Base-by-base conservation (phyloP, 768 basidiomycete species). In the Phaeotremella fagi region DNA sequence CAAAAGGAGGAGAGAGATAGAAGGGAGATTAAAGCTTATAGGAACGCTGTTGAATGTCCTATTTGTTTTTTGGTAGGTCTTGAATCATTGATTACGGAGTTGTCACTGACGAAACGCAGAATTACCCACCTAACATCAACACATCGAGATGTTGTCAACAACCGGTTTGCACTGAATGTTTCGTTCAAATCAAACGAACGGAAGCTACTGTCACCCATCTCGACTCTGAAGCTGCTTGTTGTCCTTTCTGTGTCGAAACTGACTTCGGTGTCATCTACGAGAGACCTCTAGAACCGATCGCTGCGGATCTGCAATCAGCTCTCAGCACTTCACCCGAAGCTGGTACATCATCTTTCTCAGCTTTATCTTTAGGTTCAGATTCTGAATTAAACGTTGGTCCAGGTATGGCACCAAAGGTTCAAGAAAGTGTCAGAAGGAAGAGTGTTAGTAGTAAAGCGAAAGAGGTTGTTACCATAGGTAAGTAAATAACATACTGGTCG, bases 131-230 rank as follows among this genome's bases (percentile, higher is more conserved):
- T 42, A 94, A 97, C 75, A 95, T 97, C 76, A 97, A 98, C 71
- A 86, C 85, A 65, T 97, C 95, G 33, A 82, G 95, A 70, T 99
- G 95, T 73, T 99, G 95, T 73, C 92, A 94, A 79, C 95, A 99
- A 64, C 86, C 88, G 20, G 94, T 99, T 57, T 99, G 95, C 73
- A 97, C 95, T 31, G 95, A 99, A 76, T 99, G 95, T 72, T 98
- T 99, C 69, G 90, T 97, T 20, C 94, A 97, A 77, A 98, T 99
- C 77, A 98, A 97, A 78, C 86, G 95, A 50, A 83, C 82, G 29
- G 95, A 99, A 59, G 90, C 95, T 4, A 94, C 90, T 0, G 80
- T 90, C 5, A 97, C 91, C 0, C 92, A 98, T 75, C 80, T 97
- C 55, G 90, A 91, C 48, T 94, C 91, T 7, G 95, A 99, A 67